These are phyloP conservation scores for Pichia rugopelliculosa DNA, from an alignment of 805 yeast genomes.

Conservation along the genomic window DNA sequence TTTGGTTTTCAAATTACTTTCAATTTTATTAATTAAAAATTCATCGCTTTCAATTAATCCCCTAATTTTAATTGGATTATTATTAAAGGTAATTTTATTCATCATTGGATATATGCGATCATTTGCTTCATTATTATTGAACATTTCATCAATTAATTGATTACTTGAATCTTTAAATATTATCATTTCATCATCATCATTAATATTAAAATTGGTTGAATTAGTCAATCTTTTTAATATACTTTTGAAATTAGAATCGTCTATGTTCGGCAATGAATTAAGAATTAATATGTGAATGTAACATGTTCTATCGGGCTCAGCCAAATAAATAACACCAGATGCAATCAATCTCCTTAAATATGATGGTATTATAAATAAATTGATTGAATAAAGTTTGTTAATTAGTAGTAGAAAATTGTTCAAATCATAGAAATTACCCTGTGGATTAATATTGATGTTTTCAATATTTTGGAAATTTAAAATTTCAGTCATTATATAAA, in stretches of 20 bases:
- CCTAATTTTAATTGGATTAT: conserved; percentile 1
- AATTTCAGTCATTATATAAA: conserved; percentile 26
- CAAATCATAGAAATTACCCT: conserved; percentile 16
- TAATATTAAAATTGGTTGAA: conserved; percentile 16
- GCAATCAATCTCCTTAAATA: conserved; percentile 79
- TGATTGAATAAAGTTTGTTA: conserved; percentile 40
- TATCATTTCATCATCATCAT: background rate
- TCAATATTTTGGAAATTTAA: conserved; percentile 16
- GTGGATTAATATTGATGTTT: background rate
- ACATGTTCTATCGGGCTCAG: conserved; percentile 43
- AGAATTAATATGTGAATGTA: conserved; percentile 48
- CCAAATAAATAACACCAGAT: conserved; percentile 69
- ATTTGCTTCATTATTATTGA: background rate
- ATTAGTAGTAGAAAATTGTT: conserved; percentile 38
- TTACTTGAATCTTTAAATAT: background rate
- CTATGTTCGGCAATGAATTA: conserved; percentile 49
- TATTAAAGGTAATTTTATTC: background rate
- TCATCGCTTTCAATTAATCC: conserved; percentile 1
- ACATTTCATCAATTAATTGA: background rate
- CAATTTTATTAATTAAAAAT: background rate
- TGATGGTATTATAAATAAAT: conserved; percentile 49
- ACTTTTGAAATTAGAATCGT: conserved; percentile 31
- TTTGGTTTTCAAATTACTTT: background rate
- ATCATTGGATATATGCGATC: background rate
- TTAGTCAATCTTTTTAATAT: conserved; percentile 24